Evolutionary conservation across 1,284 basidiomycete genomes (phyloP), one percentile per base, ranked within the genome.

Genomic region (Laetiporus sulphureus): DNA sequence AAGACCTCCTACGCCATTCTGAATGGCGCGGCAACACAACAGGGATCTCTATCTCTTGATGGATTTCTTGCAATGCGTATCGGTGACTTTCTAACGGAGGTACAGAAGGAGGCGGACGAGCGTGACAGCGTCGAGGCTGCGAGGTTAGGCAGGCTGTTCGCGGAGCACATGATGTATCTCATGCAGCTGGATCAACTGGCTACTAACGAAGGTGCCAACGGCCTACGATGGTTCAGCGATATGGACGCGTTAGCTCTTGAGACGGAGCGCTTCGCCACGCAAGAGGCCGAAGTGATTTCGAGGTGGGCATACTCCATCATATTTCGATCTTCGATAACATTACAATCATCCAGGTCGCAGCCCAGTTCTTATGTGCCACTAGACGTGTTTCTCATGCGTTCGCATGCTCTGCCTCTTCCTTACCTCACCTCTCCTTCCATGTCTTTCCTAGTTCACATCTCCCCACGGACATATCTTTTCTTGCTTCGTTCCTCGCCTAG

Each of bases 1-100:
- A 86, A 83, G 58, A 83, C 81, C 2, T 79, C 82, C 3, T 86
- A 83, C 58, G 84, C 84, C 0, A 67, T 78, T n/a, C 66, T 73
- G 5, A 68, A 66, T 42, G 68, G 67, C 38, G 69, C 68, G 25
- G 50, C 57, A 2, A 57, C 53, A 1, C 63, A 69, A 6, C 72
- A 67, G 31, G 70, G 72, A 4, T 78, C 76, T n/a, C 58, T 66
- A 7, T 72, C 77, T 1, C 58, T 88, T 36, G 82, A 88, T 53
- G 69, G 67, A 6, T 79, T 83, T 53, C 60, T 89, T 23, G 65
- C 66, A 3, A 65, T 68, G 32, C 68, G 65, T 35, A 69, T 87
- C 24, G 67, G 71, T 29, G 65, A 60, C 13, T 86, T 81, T 53
- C 68, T 77, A 32, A 53, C 58, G 1, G 78, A 83, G 50, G 77